Evolutionary conservation across 768 basidiomycete genomes (phyloP).

Genomic region (Basidioascus undulatus): DNA sequence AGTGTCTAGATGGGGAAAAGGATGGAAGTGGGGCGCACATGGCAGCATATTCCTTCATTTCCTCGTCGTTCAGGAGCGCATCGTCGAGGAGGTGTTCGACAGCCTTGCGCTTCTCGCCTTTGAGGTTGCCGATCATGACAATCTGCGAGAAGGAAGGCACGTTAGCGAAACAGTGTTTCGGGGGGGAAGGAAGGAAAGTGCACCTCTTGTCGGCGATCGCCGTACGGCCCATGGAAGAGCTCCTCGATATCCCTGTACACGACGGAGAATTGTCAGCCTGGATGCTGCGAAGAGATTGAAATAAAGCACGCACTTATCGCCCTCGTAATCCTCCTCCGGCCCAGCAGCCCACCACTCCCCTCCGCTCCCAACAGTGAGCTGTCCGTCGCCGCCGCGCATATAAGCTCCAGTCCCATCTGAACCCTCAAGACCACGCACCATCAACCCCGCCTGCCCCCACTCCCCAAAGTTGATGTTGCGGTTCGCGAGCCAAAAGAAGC

Average conservation of each 20-base stretch:
- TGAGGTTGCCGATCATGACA: constrained; percentile 13
- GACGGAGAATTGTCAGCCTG: not conserved
- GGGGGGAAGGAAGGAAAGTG: no score
- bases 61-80: constrained; percentile 14
- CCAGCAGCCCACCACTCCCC: no score
- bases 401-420: no score
- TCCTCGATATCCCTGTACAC: not conserved
- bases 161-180: no score
- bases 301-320: no score
- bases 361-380: no score
- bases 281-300: no score
- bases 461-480: constrained; percentile 16
- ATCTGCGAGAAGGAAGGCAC: no score
- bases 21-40: constrained; percentile 1
- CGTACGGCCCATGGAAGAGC: constrained; percentile 17
- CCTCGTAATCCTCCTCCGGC: no score
- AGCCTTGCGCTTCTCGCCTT: constrained; percentile 5
- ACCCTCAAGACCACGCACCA: no score
- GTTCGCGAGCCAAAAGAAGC: constrained; percentile 18
- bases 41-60: constrained; percentile 15
- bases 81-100: constrained; percentile 14
- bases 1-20: not conserved
- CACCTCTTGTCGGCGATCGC: constrained; percentile 13
- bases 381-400: no score
- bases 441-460: constrained; percentile 18